Evolutionary conservation across 805 yeast genomes (phyloP), one percentile per base, ranked within the genome.

Genomic region (Saccharomycopsis schoenii): DNA sequence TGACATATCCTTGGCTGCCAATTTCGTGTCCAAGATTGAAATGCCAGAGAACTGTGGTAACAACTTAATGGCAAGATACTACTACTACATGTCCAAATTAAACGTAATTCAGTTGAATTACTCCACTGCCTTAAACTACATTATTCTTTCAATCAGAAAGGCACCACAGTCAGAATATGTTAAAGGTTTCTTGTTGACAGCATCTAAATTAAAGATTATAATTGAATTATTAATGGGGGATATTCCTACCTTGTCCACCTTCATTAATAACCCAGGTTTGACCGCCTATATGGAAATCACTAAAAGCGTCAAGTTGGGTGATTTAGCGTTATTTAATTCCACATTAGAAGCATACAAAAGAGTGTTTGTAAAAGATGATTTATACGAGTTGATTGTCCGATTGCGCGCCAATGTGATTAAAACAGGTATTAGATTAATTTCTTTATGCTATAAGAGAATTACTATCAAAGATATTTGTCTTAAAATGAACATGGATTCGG

Each of bases 211-310:
- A 67, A 87, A 84, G 70, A 88, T 93, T 64, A 80, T 92, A 62
- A 89, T 94, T 68, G 97, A 94, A 75, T 78, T 94, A 69, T 82
- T 94, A 68, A 92, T 93, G 83, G 99, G 99, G 62, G 99, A 94
- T 68, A 86, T 94, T 66, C 99, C 99, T 17, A 97, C 90, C 68
- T 78, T 96, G 66, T 80, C 90, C 57, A 81, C 83, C 42, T 94
- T 94, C 78, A 74, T 76, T 55, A 75, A 84, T 68, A 83, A 82
- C 65, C 77, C 78, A 58, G 79, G 88, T 2, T 78, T 91, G 63
- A 80, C 77, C 64, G 97, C 98, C 39, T 94, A 94, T 71, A 84
- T 88, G 66, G 87, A 85, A 62, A 86, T 94, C 54, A 87, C 97
- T 19, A 85, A 88, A 68, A 97, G 98, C 19, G 99, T 94, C 19